Evolutionary conservation across 176 grass and related monocot genomes (phyloP).

Genomic region (Pontederia paniculata): DNA sequence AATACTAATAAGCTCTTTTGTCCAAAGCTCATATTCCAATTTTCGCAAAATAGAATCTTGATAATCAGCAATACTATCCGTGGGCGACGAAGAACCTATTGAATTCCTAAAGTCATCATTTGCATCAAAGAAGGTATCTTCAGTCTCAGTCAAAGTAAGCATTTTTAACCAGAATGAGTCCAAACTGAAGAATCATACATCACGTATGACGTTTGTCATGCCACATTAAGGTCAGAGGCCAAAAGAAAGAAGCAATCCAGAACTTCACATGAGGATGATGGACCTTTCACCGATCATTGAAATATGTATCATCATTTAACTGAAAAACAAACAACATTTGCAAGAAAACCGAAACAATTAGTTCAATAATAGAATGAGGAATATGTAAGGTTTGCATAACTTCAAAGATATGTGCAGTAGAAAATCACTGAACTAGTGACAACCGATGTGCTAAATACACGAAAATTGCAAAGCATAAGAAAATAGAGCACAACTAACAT

Average conservation of each 20-base stretch:
- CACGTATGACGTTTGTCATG: not conserved
- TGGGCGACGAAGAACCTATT: slow-evolving; percentile 34
- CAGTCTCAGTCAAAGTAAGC: slow-evolving; percentile 41
- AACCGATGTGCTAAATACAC: too few relatives aligned
- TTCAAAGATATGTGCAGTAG: not conserved
- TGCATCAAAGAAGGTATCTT: slow-evolving; percentile 69
- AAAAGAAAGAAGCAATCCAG: slow-evolving; percentile 4
- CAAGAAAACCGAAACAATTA: not conserved
- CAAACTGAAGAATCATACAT: not conserved
- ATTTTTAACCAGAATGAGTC: slow-evolving; percentile 25
- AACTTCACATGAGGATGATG: slow-evolving; percentile 19
- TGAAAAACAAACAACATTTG: not conserved
- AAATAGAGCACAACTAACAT: too few relatives aligned
- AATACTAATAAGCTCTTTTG: slow-evolving; percentile 45
- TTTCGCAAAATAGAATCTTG: slow-evolving; percentile 10
- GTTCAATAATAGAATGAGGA: not conserved
- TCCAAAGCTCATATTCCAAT: slow-evolving; percentile 42
- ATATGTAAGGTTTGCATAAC: not conserved
- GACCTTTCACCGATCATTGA: not conserved
- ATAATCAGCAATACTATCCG: slow-evolving; percentile 31
- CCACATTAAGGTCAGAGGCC: slow-evolving; percentile 2
- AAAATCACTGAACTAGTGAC: not conserved
- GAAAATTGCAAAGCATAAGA: too few relatives aligned
- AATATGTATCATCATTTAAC: not conserved
- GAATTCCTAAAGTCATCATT: slow-evolving; percentile 35